Percentiles rank a stretch among this genome's conserved stretches.
Evolutionary conservation across 1,139 yeast genomes (phyloP).

Genomic region (Scheffersomyces titani): DNA sequence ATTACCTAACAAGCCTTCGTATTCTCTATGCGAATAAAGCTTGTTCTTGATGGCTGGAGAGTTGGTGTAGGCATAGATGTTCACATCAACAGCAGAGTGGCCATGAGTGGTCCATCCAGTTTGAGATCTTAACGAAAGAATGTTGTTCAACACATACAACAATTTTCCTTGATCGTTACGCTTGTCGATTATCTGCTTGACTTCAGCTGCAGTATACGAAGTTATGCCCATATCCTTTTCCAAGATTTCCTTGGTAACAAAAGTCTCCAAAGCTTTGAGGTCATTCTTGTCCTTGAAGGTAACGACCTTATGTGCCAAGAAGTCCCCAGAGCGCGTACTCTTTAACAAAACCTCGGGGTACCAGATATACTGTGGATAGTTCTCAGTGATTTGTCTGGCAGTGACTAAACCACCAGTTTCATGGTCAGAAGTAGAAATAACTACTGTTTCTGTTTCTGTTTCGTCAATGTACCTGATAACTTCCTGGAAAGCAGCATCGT

Average conservation of each 20-base stretch:
- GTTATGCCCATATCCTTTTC: constrained; percentile 22
- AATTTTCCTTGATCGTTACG: constrained; percentile 12
- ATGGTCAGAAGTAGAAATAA: constrained; percentile 29
- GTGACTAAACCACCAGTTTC: constrained; percentile 41
- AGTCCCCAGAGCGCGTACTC: constrained; percentile 27
- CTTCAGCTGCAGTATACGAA: constrained; percentile 16
- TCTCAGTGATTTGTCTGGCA: constrained; percentile 66
- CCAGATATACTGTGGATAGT: constrained; percentile 30
- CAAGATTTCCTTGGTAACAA: constrained; percentile 14
- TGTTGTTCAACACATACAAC: constrained; percentile 30
- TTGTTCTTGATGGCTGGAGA: constrained; percentile 39
- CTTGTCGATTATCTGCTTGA: constrained; percentile 9
- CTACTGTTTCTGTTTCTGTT: constrained; percentile 24
- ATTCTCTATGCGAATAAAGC: constrained; percentile 29
- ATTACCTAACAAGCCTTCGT: constrained; percentile 64
- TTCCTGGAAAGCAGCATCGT: constrained; percentile 25
- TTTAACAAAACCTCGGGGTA: constrained; percentile 24
- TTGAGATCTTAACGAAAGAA: constrained; percentile 25
- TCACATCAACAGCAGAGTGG: constrained; percentile 31
- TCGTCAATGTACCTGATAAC: constrained; percentile 24
- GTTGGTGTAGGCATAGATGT: constrained; percentile 29
- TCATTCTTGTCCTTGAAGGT: constrained; percentile 5
- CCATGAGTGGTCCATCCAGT: constrained; percentile 33
- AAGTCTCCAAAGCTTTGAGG: constrained; percentile 7
- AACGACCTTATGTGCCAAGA: constrained; percentile 18